Conservation (phyloP, 2,329 filamentous ascomycete species). For the Diaporthe caulivora region DNA sequence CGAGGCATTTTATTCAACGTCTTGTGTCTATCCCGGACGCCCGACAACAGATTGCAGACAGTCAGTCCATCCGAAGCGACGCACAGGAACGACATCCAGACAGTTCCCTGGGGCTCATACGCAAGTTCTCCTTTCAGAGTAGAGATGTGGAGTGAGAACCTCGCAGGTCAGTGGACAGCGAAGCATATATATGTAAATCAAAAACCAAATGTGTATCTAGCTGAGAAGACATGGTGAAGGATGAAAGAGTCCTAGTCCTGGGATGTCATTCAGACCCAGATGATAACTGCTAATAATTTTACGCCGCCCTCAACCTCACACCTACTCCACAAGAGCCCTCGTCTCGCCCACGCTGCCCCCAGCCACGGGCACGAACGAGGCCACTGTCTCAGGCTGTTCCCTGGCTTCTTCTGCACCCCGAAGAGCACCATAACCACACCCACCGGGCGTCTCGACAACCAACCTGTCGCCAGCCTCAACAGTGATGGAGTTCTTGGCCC, state of each 20-base stretch:
- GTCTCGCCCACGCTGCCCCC: constrained; percentile 1
- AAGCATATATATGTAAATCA: background rate
- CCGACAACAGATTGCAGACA: background rate
- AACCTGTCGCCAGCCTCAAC: constrained; percentile 49
- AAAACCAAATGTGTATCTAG: background rate
- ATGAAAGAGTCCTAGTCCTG: background rate
- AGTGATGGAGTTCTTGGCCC: constrained; percentile 47
- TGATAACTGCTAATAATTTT: too few relatives aligned
- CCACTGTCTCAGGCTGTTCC: background rate
- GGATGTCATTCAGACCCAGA: too few relatives aligned
- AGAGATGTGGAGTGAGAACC: background rate
- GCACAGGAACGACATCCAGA: background rate
- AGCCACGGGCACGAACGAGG: constrained; percentile 22
- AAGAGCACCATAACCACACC: constrained; percentile 43
- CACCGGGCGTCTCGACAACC: constrained; percentile 52
- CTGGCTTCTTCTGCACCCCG: background rate
- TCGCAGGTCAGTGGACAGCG: background rate
- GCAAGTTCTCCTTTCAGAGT: too few relatives aligned
- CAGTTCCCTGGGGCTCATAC: background rate
- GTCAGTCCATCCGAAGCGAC: too few relatives aligned
- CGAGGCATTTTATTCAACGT: background rate
- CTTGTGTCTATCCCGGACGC: background rate
- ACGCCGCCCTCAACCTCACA: background rate
- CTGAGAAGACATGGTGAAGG: background rate
- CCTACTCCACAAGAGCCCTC: constrained; percentile 20